Evolutionary conservation across 2,329 filamentous ascomycete species (phyloP).

Genomic region (Ophidiomyces ophidiicola): DNA sequence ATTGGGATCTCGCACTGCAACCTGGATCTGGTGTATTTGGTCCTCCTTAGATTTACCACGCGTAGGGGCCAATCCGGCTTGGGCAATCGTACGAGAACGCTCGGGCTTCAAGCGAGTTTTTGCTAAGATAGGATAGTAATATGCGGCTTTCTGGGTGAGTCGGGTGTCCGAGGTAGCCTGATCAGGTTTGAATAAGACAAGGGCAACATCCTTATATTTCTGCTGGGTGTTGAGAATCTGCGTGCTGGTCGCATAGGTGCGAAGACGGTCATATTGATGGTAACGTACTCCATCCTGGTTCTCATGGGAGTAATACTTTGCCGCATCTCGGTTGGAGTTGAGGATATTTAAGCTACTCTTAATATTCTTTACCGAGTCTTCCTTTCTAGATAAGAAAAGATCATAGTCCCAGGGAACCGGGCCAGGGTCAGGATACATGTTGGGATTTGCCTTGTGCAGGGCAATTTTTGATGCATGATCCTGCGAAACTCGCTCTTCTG

Average conservation of each 20-base stretch:
- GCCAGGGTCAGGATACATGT: slow-evolving; percentile 40
- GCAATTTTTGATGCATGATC: slow-evolving; percentile 38
- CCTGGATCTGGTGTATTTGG: slow-evolving; percentile 42
- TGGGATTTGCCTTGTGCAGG: slow-evolving; percentile 40
- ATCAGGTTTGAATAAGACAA: slow-evolving; percentile 45
- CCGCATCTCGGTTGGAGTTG: slow-evolving; percentile 43
- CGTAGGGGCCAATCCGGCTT: slow-evolving; percentile 30
- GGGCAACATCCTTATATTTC: slow-evolving; percentile 45
- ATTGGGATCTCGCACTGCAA: slow-evolving; percentile 40
- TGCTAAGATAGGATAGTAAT: slow-evolving; percentile 50
- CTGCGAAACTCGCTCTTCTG: slow-evolving; percentile 37
- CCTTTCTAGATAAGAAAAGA: slow-evolving; percentile 44
- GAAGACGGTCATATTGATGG: slow-evolving; percentile 46
- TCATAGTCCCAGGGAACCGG: slow-evolving; percentile 47
- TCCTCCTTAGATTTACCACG: slow-evolving; percentile 34
- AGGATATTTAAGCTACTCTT: slow-evolving; percentile 45
- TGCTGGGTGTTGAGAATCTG: slow-evolving; percentile 42
- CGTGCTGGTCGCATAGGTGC: slow-evolving; percentile 48
- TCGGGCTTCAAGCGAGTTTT: slow-evolving; percentile 45
- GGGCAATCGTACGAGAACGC: slow-evolving; percentile 33
- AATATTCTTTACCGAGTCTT: slow-evolving; percentile 38
- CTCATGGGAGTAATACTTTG: slow-evolving; percentile 38
- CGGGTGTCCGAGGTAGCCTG: slow-evolving; percentile 17
- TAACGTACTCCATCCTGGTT: slow-evolving; percentile 33
- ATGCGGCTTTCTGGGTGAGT: slow-evolving; percentile 42